These are phyloP conservation scores for Adansonia grandidieri DNA, from an alignment of 441 rosid species.

Conservation along the genomic window DNA sequence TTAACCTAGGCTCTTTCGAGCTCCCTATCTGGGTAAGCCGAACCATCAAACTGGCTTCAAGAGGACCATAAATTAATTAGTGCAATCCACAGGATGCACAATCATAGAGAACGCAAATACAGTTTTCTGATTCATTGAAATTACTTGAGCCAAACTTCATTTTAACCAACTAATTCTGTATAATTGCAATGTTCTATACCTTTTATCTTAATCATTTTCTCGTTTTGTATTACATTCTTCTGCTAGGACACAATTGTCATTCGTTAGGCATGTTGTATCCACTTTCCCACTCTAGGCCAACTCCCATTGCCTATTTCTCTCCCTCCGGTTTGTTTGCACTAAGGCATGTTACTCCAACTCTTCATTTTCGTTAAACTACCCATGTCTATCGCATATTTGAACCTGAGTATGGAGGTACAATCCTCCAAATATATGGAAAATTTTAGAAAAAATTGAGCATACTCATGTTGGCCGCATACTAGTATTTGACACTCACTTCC, in stretches of 20 bases:
- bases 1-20: neutral
- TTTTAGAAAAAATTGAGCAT: too few relatives aligned
- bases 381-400: too few relatives aligned
- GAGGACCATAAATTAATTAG: neutral
- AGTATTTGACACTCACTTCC: too few relatives aligned
- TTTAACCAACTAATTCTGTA: neutral
- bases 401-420: too few relatives aligned
- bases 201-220: neutral
- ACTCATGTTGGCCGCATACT: too few relatives aligned
- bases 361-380: too few relatives aligned
- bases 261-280: neutral
- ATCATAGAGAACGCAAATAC: neutral
- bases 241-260: neutral
- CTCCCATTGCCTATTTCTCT: neutral
- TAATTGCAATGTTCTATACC: neutral
- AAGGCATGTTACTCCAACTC: too few relatives aligned
- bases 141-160: neutral
- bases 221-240: neutral
- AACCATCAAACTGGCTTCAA: neutral
- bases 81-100: neutral
- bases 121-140: neutral
- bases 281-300: neutral
- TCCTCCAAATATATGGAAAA: too few relatives aligned
- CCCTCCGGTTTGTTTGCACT: neutral
- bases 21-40: neutral